A percentile compares a stretch with the other conserved stretches of the same genome.
Conservation (phyloP, 1,284 basidiomycete species). For the Marasmius fiardii region DNA sequence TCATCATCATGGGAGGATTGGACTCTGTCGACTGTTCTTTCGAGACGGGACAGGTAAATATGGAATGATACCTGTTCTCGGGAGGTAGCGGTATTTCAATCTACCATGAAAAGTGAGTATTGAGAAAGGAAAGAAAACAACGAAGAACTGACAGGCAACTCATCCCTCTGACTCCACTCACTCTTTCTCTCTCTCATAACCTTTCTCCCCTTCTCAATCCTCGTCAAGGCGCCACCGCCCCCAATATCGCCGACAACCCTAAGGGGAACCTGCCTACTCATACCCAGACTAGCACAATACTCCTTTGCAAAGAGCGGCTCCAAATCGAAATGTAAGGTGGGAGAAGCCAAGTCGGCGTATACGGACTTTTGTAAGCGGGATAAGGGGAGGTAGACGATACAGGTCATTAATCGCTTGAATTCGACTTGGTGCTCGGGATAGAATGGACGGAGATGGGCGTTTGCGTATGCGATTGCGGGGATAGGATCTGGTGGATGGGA, state of each 20-base stretch:
- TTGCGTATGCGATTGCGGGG: slow-evolving; percentile 76
- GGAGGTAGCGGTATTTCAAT: slow-evolving; percentile 90
- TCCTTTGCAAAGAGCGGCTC: slow-evolving; percentile 84
- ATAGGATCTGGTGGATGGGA: slow-evolving; percentile 49
- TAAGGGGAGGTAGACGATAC: slow-evolving; percentile 70
- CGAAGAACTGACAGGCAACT: slow-evolving; percentile 72
- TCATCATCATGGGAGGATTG: slow-evolving; percentile 98
- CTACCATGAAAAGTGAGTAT: slow-evolving; percentile 38
- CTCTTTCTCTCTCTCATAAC: slow-evolving; percentile 91
- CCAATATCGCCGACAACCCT: slow-evolving; percentile 89
- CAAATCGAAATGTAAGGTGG: slow-evolving; percentile 70
- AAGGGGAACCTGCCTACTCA: slow-evolving; percentile 86
- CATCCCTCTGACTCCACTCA: slow-evolving; percentile 87
- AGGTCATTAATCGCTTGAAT: slow-evolving; percentile 76
- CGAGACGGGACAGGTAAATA: slow-evolving; percentile 96
- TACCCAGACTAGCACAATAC: slow-evolving; percentile 83
- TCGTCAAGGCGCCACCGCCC: slow-evolving; percentile 82
- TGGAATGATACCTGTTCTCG: slow-evolving; percentile 91
- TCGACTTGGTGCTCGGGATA: slow-evolving; percentile 62
- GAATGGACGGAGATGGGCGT: slow-evolving; percentile 62
- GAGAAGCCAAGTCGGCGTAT: slow-evolving; percentile 71
- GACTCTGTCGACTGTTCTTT: slow-evolving; percentile 93
- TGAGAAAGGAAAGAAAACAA: neutral
- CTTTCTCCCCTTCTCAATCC: slow-evolving; percentile 89
- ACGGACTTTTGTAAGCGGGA: slow-evolving; percentile 62